Percentiles rank a stretch among this genome's conserved stretches.
These are phyloP conservation scores for Ustilago crameri DNA, from an alignment of 1,284 basidiomycete species.

Conservation along the genomic window DNA sequence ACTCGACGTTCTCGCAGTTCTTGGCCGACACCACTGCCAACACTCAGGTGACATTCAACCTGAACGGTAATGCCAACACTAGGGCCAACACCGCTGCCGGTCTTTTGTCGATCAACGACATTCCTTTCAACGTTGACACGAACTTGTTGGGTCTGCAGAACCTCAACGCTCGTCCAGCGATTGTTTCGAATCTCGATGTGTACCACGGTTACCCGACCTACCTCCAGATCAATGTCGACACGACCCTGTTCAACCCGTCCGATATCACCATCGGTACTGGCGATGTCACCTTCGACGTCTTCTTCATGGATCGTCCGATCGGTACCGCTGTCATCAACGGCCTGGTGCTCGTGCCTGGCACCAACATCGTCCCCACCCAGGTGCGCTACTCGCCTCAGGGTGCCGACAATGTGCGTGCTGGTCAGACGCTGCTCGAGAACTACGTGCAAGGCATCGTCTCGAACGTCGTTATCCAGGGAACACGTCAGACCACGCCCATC, in stretches of 20 bases:
- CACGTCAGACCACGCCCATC: conserved; percentile 75
- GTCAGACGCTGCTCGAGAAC: conserved; percentile 76
- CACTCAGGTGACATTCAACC: conserved; percentile 72
- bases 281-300: conserved; percentile 75
- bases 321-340: conserved; percentile 75
- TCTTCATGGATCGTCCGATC: conserved; percentile 74
- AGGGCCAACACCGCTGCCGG: conserved; percentile 79
- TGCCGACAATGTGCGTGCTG: conserved; percentile 72
- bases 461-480: conserved; percentile 75
- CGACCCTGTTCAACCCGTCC: conserved; percentile 70
- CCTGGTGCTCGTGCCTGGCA: conserved; percentile 51
- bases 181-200: conserved; percentile 76
- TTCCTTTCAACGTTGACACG: conserved; percentile 76
- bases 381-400: conserved; percentile 78
- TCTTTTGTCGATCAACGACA: conserved; percentile 73
- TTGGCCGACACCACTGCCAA: conserved; percentile 76
- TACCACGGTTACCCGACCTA: conserved; percentile 77
- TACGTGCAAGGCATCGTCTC: conserved; percentile 77
- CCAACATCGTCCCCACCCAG: conserved; percentile 69
- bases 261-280: conserved; percentile 78
- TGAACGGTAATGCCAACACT: conserved; percentile 74
- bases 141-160: conserved; percentile 78
- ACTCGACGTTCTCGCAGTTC: conserved; percentile 75
- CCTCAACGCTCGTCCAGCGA: conserved; percentile 74
- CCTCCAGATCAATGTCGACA: conserved; percentile 77